phyloP scores from a whole-genome alignment of 345 rosid species.

The Luvunga scandens region DNA sequence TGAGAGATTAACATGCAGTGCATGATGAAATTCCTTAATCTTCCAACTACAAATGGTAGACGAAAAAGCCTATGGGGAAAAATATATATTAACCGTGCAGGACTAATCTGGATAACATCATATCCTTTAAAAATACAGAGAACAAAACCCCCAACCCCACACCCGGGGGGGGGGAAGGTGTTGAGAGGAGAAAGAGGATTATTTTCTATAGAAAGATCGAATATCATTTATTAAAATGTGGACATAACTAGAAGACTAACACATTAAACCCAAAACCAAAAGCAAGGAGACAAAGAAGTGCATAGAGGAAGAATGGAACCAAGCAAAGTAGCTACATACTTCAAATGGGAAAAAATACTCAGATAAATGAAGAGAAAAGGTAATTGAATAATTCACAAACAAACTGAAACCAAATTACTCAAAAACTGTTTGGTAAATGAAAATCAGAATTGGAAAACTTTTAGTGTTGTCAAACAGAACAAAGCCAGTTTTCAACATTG shows the following conservation, averaged over 20 bases:
- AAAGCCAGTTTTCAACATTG: background rate
- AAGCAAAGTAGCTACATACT: background rate
- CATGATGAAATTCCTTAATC: background rate
- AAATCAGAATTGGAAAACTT: background rate
- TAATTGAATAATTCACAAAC: background rate
- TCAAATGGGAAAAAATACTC: background rate
- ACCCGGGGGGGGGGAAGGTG: no score
- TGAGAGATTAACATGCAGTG: conserved; percentile 2
- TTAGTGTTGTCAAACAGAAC: background rate
- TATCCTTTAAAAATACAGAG: background rate
- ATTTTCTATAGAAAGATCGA: background rate
- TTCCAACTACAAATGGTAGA: background rate
- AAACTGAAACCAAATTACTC: background rate
- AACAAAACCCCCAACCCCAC: background rate
- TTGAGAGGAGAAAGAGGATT: background rate
- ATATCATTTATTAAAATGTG: background rate
- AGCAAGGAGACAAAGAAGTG: background rate
- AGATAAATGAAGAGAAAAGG: background rate
- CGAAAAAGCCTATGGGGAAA: background rate
- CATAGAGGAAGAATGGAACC: background rate
- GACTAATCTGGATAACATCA: background rate
- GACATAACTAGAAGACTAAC: background rate
- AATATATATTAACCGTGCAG: background rate
- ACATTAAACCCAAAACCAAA: background rate
- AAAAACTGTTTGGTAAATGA: background rate